These are phyloP conservation scores for Aspergillus ustus DNA, from an alignment of 2,329 filamentous ascomycete species.

Conservation along the genomic window DNA sequence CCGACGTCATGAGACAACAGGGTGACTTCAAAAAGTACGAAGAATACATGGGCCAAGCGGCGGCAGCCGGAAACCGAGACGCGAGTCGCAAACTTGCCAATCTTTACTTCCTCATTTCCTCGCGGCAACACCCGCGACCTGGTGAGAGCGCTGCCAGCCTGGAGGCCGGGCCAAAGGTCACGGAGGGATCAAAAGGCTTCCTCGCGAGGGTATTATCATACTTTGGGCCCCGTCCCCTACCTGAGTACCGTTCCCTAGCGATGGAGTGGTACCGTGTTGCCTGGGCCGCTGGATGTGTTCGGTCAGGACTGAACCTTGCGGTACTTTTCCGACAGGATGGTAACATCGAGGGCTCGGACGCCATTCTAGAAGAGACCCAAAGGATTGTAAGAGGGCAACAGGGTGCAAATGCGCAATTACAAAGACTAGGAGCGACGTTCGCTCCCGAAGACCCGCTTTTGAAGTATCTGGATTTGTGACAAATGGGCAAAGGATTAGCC, in stretches of 20 bases:
- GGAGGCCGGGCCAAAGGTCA: not conserved
- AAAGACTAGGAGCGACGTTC: not conserved
- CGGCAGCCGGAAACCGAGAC: conserved; percentile 31
- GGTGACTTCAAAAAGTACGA: conserved; percentile 38
- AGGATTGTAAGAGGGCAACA: conserved; percentile 17
- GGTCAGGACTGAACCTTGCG: conserved; percentile 34
- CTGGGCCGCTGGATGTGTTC: conserved; percentile 20
- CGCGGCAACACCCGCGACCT: conserved; percentile 29
- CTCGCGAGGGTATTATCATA: conserved; percentile 18
- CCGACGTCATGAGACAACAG: conserved; percentile 28
- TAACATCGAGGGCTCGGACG: not conserved
- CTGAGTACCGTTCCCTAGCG: conserved; percentile 35
- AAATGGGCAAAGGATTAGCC: not conserved
- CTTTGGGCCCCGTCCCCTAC: conserved; percentile 22
- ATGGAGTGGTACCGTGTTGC: conserved; percentile 42
- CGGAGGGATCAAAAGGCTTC: not conserved
- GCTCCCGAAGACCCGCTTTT: not conserved
- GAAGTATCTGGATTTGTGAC: not conserved
- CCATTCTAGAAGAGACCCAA: conserved; percentile 23
- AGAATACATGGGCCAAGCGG: conserved; percentile 40
- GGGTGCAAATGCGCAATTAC: conserved; percentile 1
- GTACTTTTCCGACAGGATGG: conserved; percentile 37
- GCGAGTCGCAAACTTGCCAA: conserved; percentile 42
- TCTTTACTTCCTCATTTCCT: conserved; percentile 41
- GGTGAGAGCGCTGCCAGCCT: conserved; percentile 16